Conservation (phyloP, 305 asterid species). For the Fraxinus angustifolia region DNA sequence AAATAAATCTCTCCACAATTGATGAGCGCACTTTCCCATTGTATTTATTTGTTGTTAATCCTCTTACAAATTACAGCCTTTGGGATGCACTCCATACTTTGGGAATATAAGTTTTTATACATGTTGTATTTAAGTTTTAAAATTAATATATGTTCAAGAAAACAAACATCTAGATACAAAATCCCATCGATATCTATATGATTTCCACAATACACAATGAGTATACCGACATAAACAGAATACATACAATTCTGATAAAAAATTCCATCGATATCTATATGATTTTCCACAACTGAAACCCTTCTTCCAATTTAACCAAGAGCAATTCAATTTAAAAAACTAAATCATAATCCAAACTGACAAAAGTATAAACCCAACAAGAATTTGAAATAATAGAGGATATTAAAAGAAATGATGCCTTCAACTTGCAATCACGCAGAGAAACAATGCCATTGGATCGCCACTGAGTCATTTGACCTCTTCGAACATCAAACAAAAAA, state of each 20-base stretch:
- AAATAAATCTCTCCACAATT: too few relatives aligned
- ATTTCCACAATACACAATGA: not conserved
- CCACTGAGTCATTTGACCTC: slow-evolving; percentile 65
- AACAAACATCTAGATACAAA: too few relatives aligned
- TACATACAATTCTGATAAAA: not conserved
- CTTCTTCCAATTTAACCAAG: not conserved
- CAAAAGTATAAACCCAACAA: not conserved
- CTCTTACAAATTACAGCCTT: too few relatives aligned
- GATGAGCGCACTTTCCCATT: too few relatives aligned
- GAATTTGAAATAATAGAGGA: not conserved
- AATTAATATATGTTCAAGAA: too few relatives aligned
- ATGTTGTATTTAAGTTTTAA: too few relatives aligned
- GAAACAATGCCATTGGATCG: slow-evolving; percentile 96
- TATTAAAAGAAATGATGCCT: slow-evolving; percentile 33
- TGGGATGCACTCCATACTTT: too few relatives aligned
- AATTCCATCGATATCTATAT: not conserved
- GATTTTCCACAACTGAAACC: not conserved
- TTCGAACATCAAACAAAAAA: too few relatives aligned
- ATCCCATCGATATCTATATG: slow-evolving; percentile 30
- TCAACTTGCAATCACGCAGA: slow-evolving; percentile 84
- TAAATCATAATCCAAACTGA: not conserved
- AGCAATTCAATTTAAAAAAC: not conserved
- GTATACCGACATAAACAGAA: slow-evolving; percentile 1
- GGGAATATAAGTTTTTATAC: too few relatives aligned
- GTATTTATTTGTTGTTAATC: too few relatives aligned